Conservation (phyloP, 148 eudicot species). For the Linanthus parryae region DNA sequence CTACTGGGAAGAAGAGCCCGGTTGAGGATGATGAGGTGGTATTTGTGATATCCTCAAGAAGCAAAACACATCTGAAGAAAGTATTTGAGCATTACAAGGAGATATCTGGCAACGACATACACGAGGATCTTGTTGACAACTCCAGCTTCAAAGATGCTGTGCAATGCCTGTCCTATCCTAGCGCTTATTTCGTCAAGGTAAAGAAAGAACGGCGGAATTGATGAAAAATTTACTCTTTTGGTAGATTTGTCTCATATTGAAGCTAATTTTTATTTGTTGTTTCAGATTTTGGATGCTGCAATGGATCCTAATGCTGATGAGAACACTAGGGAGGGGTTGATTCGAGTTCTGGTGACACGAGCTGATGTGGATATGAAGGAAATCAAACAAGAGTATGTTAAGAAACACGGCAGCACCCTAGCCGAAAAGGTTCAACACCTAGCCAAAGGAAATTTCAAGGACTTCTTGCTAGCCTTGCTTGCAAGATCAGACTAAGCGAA, state of each 20-base stretch:
- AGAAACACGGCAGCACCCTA: constrained; percentile 29
- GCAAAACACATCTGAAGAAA: constrained; percentile 61
- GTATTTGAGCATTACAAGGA: constrained; percentile 63
- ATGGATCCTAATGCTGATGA: constrained; percentile 44
- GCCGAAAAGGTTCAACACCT: constrained; percentile 36
- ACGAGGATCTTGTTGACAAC: constrained; percentile 47
- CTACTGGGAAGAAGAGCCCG: constrained; percentile 18
- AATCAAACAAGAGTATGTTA: constrained; percentile 38
- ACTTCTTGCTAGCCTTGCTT: constrained; percentile 58
- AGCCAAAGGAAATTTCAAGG: constrained; percentile 67
- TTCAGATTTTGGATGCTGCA: constrained; percentile 53
- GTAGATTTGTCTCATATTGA: too few relatives aligned
- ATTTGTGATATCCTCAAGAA: constrained; percentile 65
- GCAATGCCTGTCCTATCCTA: constrained; percentile 53
- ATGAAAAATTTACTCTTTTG: too few relatives aligned
- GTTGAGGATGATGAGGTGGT: constrained; percentile 55
- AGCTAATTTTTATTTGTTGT: neutral
- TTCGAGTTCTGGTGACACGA: constrained; percentile 57
- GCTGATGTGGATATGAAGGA: constrained; percentile 56
- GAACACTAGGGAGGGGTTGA: constrained; percentile 53
- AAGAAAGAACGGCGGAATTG: too few relatives aligned
- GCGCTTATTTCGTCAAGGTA: constrained; percentile 59
- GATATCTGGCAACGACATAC: constrained; percentile 35
- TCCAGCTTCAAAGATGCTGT: constrained; percentile 32
- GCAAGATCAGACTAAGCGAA: constrained; percentile 25